phyloP scores from a whole-genome alignment of 768 basidiomycete species.

The Rhodosporidiobolus sp. region DNA sequence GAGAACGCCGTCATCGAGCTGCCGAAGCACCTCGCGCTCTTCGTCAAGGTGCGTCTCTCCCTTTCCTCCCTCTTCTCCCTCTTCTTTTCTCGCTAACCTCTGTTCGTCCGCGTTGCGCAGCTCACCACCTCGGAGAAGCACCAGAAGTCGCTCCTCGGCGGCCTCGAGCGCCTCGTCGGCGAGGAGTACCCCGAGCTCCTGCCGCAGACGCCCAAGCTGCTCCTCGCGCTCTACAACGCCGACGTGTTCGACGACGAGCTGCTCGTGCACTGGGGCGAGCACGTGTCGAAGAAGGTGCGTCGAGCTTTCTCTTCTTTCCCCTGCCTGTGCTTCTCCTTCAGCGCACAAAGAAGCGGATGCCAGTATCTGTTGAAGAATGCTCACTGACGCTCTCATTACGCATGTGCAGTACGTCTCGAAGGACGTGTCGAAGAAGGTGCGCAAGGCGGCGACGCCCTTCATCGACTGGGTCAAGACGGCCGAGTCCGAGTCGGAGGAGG shows the following conservation, averaged over 20 bases:
- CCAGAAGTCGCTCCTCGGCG: conserved; percentile 89
- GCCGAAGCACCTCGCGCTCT: conserved; percentile 61
- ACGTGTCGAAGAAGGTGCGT: conserved; percentile 41
- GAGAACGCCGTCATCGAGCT: conserved; percentile 60
- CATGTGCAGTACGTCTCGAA: conserved; percentile 60
- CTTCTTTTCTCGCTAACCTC: background rate
- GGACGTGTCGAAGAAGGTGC: conserved; percentile 89
- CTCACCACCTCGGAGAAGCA: conserved; percentile 90
- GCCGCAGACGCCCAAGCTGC: conserved; percentile 54
- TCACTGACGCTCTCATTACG: no score
- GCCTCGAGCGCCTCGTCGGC: conserved; percentile 82
- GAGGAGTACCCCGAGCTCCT: conserved; percentile 69
- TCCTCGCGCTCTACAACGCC: conserved; percentile 89
- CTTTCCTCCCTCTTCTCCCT: background rate
- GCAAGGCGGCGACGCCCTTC: conserved; percentile 88
- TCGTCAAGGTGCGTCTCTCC: conserved; percentile 64
- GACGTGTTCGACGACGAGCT: conserved; percentile 92
- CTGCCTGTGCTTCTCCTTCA: background rate
- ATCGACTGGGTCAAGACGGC: conserved; percentile 92
- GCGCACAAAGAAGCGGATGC: background rate
- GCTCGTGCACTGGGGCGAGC: conserved; percentile 57
- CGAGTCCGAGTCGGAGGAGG: conserved; percentile 56
- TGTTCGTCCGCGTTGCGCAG: conserved; percentile 50
- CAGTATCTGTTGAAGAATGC: background rate
- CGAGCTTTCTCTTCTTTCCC: background rate